Conservation (phyloP, 352 stramenopile genomes). For the Pythium apleroticum region DNA sequence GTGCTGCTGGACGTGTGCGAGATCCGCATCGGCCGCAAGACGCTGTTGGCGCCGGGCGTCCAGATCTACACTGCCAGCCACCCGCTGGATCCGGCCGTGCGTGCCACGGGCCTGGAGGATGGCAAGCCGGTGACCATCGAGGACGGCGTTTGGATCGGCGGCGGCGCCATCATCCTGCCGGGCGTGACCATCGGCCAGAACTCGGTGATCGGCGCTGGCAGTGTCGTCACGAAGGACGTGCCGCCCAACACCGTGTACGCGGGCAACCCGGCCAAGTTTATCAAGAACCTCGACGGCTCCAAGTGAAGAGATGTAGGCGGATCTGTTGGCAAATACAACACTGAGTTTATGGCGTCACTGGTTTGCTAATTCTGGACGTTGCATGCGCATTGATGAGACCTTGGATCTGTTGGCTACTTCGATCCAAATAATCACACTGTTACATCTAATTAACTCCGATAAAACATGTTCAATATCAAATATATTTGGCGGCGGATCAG, state of each 20-base stretch:
- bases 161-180: slow-evolving; percentile 60
- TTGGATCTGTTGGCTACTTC: too few species aligned
- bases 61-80: slow-evolving; percentile 83
- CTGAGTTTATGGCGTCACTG: too few species aligned
- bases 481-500: too few species aligned
- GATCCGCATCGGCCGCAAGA: slow-evolving; percentile 60
- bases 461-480: too few species aligned
- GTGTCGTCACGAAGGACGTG: slow-evolving; percentile 81
- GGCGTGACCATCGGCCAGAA: slow-evolving; percentile 65
- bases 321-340: too few species aligned
- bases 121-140: slow-evolving; percentile 75
- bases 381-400: too few species aligned
- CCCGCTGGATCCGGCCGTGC: slow-evolving; percentile 51
- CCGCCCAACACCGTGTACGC: slow-evolving; percentile 54
- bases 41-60: slow-evolving; percentile 69
- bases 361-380: too few species aligned
- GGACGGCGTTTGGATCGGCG: slow-evolving; percentile 86
- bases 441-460: too few species aligned
- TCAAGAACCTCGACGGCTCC: slow-evolving; percentile 65
- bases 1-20: slow-evolving; percentile 79
- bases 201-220: slow-evolving; percentile 68
- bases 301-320: too few species aligned
- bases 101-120: slow-evolving; percentile 53
- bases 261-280: slow-evolving; percentile 76
- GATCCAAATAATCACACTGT: too few species aligned